These are phyloP conservation scores for Ceratocystis eucalypticola DNA, from an alignment of 2,329 filamentous ascomycete genomes.

Conservation along the genomic window DNA sequence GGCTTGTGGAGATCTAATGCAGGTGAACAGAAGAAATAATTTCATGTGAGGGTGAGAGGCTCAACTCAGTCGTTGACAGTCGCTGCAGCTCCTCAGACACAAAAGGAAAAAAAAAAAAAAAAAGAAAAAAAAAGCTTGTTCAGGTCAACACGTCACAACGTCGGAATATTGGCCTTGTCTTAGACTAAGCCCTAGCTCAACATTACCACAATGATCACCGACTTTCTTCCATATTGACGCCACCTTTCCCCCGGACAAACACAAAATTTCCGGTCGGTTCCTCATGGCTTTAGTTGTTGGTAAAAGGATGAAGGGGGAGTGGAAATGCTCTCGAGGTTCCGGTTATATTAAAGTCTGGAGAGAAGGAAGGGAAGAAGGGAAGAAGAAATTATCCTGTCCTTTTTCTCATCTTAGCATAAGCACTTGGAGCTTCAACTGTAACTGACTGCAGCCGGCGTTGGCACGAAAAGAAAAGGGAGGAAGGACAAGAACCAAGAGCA, in stretches of 20 bases:
- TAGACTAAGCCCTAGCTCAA: too few relatives aligned
- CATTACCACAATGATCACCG: too few relatives aligned
- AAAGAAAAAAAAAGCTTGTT: too few relatives aligned
- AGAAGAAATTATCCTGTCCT: neutral
- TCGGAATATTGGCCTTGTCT: too few relatives aligned
- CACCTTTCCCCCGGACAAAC: neutral
- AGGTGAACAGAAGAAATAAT: conserved; percentile 3
- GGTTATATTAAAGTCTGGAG: neutral
- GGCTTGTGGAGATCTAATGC: neutral
- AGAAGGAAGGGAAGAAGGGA: neutral
- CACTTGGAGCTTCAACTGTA: neutral
- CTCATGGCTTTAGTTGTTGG: neutral
- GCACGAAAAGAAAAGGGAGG: neutral
- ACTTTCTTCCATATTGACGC: neutral
- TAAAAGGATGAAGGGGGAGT: neutral
- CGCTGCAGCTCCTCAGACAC: neutral
- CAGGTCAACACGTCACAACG: too few relatives aligned
- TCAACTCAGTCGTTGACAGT: neutral
- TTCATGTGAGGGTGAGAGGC: conserved; percentile 1
- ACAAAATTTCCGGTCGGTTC: neutral
- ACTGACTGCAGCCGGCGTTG: neutral
- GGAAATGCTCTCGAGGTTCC: neutral
- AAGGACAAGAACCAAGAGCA: neutral
- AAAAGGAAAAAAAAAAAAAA: neutral
- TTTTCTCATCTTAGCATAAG: neutral